phyloP scores from a whole-genome alignment of 2,329 filamentous ascomycete genomes.

The Harringtonia aguacate region DNA sequence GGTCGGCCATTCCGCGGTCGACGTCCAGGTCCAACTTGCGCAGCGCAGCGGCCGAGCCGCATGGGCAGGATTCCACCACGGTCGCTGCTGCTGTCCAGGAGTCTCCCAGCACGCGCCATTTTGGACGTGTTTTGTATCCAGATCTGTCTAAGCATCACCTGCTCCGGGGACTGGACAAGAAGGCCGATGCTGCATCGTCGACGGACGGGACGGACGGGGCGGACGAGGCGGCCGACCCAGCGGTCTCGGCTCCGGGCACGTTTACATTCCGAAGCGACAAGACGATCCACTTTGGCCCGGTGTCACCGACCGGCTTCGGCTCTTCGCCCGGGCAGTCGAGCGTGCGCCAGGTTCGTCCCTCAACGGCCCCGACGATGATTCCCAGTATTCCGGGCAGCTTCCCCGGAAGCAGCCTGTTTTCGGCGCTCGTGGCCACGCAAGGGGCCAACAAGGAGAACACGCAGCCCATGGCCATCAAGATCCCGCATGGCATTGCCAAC shows the following conservation, averaged over 20 bases:
- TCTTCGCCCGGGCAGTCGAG: constrained; percentile 47
- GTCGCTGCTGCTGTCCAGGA: not conserved
- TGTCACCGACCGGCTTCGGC: constrained; percentile 42
- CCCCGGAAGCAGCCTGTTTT: constrained; percentile 15
- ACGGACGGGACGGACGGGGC: not conserved
- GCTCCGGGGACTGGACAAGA: not conserved
- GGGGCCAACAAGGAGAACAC: constrained; percentile 46
- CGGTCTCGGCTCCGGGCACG: constrained; percentile 39
- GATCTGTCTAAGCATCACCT: constrained; percentile 31
- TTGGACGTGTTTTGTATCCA: constrained; percentile 34
- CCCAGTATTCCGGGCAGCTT: constrained; percentile 35
- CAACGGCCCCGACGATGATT: constrained; percentile 22
- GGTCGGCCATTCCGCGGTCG: constrained; percentile 34
- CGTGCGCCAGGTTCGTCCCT: constrained; percentile 47
- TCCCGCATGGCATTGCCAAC: constrained; percentile 52
- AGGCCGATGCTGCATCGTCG: not conserved
- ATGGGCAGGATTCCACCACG: not conserved
- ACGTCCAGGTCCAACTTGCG: constrained; percentile 22
- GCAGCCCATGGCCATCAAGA: constrained; percentile 29
- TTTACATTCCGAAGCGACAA: constrained; percentile 59
- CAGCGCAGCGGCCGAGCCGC: not conserved
- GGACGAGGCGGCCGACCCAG: constrained; percentile 10
- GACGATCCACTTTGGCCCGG: constrained; percentile 46
- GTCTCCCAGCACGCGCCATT: constrained; percentile 8
- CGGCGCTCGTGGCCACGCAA: constrained; percentile 11